Evolutionary conservation across 495 filamentous ascomycete species (phyloP).

Genomic region (Penicillium mononematosum): DNA sequence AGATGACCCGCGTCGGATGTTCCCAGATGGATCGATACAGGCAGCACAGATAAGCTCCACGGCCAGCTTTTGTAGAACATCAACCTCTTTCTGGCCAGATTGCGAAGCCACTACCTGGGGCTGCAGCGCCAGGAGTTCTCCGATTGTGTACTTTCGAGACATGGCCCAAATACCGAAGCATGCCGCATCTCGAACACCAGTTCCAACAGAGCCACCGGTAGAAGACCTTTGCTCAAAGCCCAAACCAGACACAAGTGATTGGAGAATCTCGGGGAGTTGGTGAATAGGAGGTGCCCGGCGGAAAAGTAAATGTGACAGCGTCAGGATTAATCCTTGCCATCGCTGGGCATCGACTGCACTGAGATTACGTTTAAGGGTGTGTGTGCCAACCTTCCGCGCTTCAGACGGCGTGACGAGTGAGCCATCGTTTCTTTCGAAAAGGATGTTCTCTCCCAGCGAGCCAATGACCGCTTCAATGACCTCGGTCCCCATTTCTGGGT

Average conservation of each 20-base stretch:
- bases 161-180: conserved; percentile 95
- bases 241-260: conserved; percentile 68
- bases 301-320: conserved; percentile 80
- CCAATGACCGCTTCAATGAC: conserved; percentile 82
- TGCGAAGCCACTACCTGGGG: conserved; percentile 34
- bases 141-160: conserved; percentile 80
- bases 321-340: conserved; percentile 92
- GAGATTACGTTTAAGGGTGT: conserved; percentile 55
- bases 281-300: conserved; percentile 66
- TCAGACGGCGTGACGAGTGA: conserved; percentile 37
- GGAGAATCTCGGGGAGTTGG: conserved; percentile 67
- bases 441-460: conserved; percentile 70
- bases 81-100: conserved; percentile 28
- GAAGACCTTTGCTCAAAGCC: conserved; percentile 81
- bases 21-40: conserved; percentile 85
- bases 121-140: conserved; percentile 66
- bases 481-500: conserved; percentile 74
- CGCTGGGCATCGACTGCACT: conserved; percentile 71
- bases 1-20: conserved; percentile 87
- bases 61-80: conserved; percentile 71
- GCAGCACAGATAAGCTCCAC: conserved; percentile 77
- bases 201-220: conserved; percentile 78
- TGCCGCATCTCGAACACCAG: conserved; percentile 93
- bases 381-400: conserved; percentile 31
- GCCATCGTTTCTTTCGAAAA: conserved; percentile 55